Base-by-base conservation (phyloP, 441 rosid genomes). In the Erodium texanum region DNA sequence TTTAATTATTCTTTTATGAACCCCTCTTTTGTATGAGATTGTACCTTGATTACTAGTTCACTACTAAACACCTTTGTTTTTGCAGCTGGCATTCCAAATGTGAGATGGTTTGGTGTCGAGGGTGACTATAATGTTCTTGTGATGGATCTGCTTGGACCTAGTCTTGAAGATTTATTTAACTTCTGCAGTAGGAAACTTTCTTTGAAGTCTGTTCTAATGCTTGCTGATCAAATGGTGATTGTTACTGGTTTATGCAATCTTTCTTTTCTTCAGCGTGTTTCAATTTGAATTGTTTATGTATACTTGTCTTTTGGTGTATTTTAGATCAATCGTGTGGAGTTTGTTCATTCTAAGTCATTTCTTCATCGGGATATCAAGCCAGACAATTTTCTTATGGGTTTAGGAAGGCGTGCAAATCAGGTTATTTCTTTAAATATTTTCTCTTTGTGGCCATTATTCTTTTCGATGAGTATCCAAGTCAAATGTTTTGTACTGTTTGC, bases 291-390 rank as follows among this genome's bases (percentile, higher is more conserved):
- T 43, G 5, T 11, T 14, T 43, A 43, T 43, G 65, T 10, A 43
- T 20, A 16, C n/a, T n/a, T 38, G 23, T 32, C 70, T 15, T 66
- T 19, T 41, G 70, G 7, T 71, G 73, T 18, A 22, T 84, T 15
- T 66, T 80, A 95, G 99, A 90, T 95, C 71, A 92, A 92, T 72
- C 90, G 99, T 68, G 93, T 92, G 66, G 99, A 95, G 77, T 87
- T 67, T 77, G 86, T 89, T 74, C 98, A 92, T 78, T 88, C 99
- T 0, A 95, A 90, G 76, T 92, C 99, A 66, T 92, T 90, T 79
- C 92, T 92, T 24, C 98, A 95, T 81, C 93, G 99, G 71, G 99
- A 95, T 83, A 87, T 92, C 79, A 95, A 95, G 79, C 98, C 99
- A 3, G 99, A 95, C 77, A 95, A 95, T 78, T 95, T 95, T 66